A percentile compares a stretch with the other conserved stretches of the same genome.
phyloP scores from a whole-genome alignment of 2,329 filamentous ascomycete genomes.

The Hymenoscyphus fructigenus region DNA sequence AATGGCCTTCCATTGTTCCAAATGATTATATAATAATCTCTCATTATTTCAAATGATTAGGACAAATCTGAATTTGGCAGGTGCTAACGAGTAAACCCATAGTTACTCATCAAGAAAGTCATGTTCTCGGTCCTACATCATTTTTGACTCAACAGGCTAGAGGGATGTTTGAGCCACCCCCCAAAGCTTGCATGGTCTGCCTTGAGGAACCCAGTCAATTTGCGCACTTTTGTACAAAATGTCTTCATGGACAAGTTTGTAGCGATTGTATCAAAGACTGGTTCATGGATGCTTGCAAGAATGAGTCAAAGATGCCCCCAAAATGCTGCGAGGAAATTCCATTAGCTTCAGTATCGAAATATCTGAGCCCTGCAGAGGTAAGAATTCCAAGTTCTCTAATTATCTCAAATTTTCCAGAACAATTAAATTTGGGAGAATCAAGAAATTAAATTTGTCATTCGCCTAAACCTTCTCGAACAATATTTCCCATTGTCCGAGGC shows the following conservation, averaged over 20 bases:
- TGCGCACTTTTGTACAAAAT: conserved; percentile 16
- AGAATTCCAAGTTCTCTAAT: not conserved
- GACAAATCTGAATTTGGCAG: too few species aligned
- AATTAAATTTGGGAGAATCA: too few species aligned
- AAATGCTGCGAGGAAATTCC: conserved; percentile 46
- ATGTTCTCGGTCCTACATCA: too few species aligned
- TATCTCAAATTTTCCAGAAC: too few species aligned
- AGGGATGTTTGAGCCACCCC: not conserved
- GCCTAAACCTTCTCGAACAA: too few species aligned
- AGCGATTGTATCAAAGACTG: conserved; percentile 40
- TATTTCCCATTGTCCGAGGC: not conserved
- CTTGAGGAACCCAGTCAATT: conserved; percentile 12
- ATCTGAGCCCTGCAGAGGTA: conserved; percentile 39
- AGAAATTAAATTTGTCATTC: too few species aligned
- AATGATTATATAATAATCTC: too few species aligned
- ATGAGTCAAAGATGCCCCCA: conserved; percentile 45
- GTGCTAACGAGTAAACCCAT: too few species aligned
- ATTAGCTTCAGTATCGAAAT: conserved; percentile 39
- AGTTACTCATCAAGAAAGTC: too few species aligned
- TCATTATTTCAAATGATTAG: too few species aligned
- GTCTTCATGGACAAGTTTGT: conserved; percentile 23
- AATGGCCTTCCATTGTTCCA: too few species aligned
- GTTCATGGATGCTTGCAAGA: conserved; percentile 42
- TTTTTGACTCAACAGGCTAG: not conserved
- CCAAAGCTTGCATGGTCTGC: conserved; percentile 6